Base-by-base conservation (phyloP, 2,329 filamentous ascomycete genomes). In the Gliomastix tumulicola region DNA sequence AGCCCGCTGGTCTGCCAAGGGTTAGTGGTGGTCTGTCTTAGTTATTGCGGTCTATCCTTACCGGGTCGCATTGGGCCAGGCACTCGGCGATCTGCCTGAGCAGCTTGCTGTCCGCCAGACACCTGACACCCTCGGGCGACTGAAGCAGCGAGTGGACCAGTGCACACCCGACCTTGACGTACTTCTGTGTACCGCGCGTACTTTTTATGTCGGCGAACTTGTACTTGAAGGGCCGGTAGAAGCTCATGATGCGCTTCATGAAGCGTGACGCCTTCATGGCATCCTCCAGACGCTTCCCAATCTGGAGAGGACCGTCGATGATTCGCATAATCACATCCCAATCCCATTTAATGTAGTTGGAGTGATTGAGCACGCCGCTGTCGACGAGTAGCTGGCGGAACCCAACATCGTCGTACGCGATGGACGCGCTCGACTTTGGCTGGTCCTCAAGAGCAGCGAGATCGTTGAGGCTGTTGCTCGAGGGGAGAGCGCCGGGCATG, bases 141-240 rank as follows among this genome's bases (percentile, higher is more conserved):
- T 94, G 87, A 11, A 97, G 71, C 32, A 98, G 68, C 10, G 86
- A 88, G 40, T 88, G 81, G 62, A 97, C 83, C 41, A 98, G 63
- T 13, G 88, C 83, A 59, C 90, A 97, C 1, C 92, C 92, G 16
- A 86, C 86, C 46, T 83, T 79, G 32, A 98, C 82, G 56, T 97
- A 97, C 47, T 94, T 89, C 53, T 97, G 90, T 38, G 94, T 95
- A 37, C 84, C 87, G 43, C 92, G 85, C 1, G 88, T 94, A 55
- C 88, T 97, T 47, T 86, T 82, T 30, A 92, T 76, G 48, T 94
- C 86, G 1, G 89, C 87, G 50, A 97, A 98, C 44, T 88, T 83
- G 55, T 88, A 94, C 56, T 98, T 98, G 66, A 98, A 98, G 1
- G 92, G 92, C 10, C 92, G 77, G 55, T 95, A 94, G 55, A 98